Percentiles rank a stretch among this genome's conserved stretches.
These are phyloP conservation scores for Emiliania huxleyi DNA, from an alignment of 78 protist genomes.

Conservation along the genomic window DNA sequence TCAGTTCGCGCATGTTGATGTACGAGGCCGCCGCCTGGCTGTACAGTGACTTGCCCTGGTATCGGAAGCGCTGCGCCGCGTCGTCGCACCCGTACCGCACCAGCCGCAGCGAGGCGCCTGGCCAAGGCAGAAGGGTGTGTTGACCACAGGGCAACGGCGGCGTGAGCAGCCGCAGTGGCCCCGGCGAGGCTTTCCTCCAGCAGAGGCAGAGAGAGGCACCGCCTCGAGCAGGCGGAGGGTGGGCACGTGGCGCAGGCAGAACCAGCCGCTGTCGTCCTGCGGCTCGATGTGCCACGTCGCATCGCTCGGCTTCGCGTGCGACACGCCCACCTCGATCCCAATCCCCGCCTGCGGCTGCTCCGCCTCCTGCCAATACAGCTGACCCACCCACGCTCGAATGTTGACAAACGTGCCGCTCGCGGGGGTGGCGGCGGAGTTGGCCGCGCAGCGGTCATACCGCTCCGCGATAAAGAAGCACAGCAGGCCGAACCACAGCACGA, in stretches of 20 bases:
- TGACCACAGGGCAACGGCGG: too few species aligned
- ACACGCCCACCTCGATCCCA: not conserved
- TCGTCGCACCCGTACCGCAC: not conserved
- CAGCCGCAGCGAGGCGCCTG: not conserved
- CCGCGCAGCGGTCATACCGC: not conserved
- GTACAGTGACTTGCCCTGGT: not conserved
- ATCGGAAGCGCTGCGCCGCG: not conserved
- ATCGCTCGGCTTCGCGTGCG: not conserved
- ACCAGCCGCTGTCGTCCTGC: not conserved
- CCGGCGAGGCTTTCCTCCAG: not conserved
- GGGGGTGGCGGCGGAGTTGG: not conserved
- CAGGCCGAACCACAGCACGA: not conserved
- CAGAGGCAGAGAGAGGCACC: not conserved
- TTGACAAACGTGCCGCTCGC: not conserved
- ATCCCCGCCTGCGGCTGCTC: not conserved
- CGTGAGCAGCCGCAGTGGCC: too few species aligned
- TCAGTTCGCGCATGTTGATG: not conserved
- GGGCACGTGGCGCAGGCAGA: not conserved
- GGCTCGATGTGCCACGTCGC: not conserved
- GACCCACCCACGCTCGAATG: not conserved
- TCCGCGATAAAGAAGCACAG: not conserved
- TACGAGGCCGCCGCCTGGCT: not conserved
- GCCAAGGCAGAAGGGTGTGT: too few species aligned
- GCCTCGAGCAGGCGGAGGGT: not conserved
- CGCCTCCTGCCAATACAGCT: not conserved